These are phyloP conservation scores for Hydrangea macrophylla DNA, from an alignment of 148 eudicot species.

Conservation along the genomic window DNA sequence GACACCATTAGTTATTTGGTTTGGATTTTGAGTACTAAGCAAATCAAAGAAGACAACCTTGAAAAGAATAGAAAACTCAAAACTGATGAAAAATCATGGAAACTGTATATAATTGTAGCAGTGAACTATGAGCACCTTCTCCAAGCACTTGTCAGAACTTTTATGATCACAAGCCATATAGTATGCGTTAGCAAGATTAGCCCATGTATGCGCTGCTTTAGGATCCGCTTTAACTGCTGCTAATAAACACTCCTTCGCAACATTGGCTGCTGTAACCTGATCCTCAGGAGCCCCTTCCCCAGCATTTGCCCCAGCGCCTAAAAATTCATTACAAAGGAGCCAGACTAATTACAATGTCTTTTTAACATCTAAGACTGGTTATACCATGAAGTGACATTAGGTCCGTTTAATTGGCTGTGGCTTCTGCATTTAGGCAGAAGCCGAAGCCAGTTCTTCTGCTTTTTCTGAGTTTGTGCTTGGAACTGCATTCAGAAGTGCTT, in stretches of 20 bases:
- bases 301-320: slow-evolving; percentile 86
- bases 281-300: slow-evolving; percentile 58
- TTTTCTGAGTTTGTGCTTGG: no score
- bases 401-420: no score
- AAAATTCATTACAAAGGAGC: slow-evolving; percentile 7
- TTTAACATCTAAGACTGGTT: background rate
- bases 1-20: background rate
- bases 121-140: slow-evolving; percentile 51
- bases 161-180: slow-evolving; percentile 66
- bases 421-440: no score
- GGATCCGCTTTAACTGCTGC: slow-evolving; percentile 81
- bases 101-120: slow-evolving; percentile 1
- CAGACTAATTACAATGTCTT: slow-evolving; percentile 5
- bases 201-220: slow-evolving; percentile 85
- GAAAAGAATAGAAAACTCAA: background rate
- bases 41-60: background rate
- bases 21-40: background rate
- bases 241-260: slow-evolving; percentile 88
- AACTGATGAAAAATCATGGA: slow-evolving; percentile 4
- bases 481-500: no score
- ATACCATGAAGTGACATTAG: background rate
- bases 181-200: slow-evolving; percentile 87
- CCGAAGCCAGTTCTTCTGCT: no score
- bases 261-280: slow-evolving; percentile 51
- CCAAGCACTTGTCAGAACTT: slow-evolving; percentile 88